phyloP scores from a whole-genome alignment of 805 yeast genomes.

The Yamadazyma philogaea region DNA sequence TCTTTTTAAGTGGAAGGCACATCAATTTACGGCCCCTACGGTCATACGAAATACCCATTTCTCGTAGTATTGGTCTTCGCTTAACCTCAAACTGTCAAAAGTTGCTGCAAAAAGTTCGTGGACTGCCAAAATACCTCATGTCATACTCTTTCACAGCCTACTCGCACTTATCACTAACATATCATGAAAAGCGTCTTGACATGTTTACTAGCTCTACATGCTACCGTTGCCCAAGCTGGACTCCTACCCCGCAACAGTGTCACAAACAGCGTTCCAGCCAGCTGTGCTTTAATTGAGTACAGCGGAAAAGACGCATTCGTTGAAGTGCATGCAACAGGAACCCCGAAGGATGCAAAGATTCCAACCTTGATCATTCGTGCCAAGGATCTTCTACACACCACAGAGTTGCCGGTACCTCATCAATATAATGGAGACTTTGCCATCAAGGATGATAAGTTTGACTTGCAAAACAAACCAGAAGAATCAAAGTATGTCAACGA shows the following conservation, averaged over 20 bases:
- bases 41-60: no score
- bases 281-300: conserved; percentile 2
- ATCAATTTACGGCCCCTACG: no score
- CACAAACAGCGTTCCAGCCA: not conserved
- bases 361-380: conserved; percentile 26
- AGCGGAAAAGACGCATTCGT: conserved; percentile 1
- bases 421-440: conserved; percentile 9
- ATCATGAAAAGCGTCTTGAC: not conserved
- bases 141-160: no score
- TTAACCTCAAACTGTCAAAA: no score
- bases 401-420: conserved; percentile 18
- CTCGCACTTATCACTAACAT: not conserved
- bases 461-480: not conserved
- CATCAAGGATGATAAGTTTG: conserved; percentile 10
- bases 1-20: no score
- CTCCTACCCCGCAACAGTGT: not conserved
- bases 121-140: no score
- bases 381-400: conserved; percentile 20
- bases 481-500: conserved; percentile 5
- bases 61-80: no score
- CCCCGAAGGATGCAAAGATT: conserved; percentile 10
- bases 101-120: no score
- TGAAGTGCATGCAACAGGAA: conserved; percentile 7
- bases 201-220: not conserved
- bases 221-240: not conserved